phyloP scores from a whole-genome alignment of 345 rosid species.

The Eucalyptus coolabah region DNA sequence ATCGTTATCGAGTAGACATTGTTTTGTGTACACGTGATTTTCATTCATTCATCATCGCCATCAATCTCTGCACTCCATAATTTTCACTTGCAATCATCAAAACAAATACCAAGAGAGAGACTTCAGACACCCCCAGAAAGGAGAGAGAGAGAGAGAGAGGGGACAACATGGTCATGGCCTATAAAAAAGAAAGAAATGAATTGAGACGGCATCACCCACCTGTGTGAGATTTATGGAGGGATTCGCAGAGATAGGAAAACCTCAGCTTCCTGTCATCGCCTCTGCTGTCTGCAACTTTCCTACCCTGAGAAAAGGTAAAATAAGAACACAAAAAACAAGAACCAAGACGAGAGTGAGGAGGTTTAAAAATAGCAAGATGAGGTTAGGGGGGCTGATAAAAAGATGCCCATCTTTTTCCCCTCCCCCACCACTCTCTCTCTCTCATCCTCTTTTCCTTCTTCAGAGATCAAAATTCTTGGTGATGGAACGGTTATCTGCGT shows the following conservation, averaged over 20 bases:
- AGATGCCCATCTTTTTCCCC: conserved; percentile 27
- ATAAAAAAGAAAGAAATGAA: neutral
- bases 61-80: neutral
- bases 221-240: neutral
- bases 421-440: neutral
- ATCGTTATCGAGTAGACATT: neutral
- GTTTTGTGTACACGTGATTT: neutral
- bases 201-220: neutral
- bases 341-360: neutral
- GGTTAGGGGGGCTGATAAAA: conserved; percentile 23
- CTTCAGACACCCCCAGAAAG: neutral
- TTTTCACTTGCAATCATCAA: neutral
- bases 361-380: neutral
- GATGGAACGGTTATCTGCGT: neutral
- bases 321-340: conserved; percentile 4
- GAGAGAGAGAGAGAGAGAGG: neutral
- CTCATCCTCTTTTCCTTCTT: neutral
- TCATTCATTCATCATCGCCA: neutral
- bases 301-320: conserved; percentile 24
- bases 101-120: neutral
- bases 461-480: neutral
- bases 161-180: neutral
- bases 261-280: neutral
- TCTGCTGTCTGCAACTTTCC: conserved; percentile 41
- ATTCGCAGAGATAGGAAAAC: neutral